Evolutionary conservation across 1,284 basidiomycete species (phyloP).

Genomic region (Naganishia sp.): DNA sequence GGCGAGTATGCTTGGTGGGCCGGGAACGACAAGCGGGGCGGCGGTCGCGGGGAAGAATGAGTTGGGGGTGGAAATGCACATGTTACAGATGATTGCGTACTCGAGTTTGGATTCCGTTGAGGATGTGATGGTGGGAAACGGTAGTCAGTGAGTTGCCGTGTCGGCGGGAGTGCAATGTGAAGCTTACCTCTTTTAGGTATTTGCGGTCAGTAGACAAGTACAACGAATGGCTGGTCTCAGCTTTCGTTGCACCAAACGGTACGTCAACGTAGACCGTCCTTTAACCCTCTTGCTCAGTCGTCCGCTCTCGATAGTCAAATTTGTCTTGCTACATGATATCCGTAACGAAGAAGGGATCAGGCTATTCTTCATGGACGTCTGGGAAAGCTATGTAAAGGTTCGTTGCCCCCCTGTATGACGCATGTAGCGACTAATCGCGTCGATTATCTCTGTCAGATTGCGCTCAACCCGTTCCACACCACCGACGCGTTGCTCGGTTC

Average conservation of each 20-base stretch:
- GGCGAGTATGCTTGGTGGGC: slow-evolving; percentile 23
- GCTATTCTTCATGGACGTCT: slow-evolving; percentile 84
- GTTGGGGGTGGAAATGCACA: slow-evolving; percentile 66
- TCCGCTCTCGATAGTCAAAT: slow-evolving; percentile 59
- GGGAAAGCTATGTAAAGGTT: slow-evolving; percentile 94
- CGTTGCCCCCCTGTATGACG: not conserved
- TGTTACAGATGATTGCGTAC: slow-evolving; percentile 95
- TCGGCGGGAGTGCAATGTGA: not conserved
- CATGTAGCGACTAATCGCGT: not conserved
- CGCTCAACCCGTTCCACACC: slow-evolving; percentile 89
- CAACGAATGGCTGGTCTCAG: slow-evolving; percentile 95
- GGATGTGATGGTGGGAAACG: slow-evolving; percentile 81
- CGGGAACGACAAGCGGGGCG: slow-evolving; percentile 13
- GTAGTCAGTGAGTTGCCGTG: slow-evolving; percentile 70
- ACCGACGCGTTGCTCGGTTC: slow-evolving; percentile 80
- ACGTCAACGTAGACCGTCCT: slow-evolving; percentile 49
- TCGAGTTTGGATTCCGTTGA: slow-evolving; percentile 88
- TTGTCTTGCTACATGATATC: slow-evolving; percentile 83
- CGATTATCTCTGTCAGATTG: slow-evolving; percentile 61
- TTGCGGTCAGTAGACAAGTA: slow-evolving; percentile 90
- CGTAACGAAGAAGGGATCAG: slow-evolving; percentile 96
- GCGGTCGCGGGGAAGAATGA: slow-evolving; percentile 19
- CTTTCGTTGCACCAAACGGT: slow-evolving; percentile 91
- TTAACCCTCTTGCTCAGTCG: not conserved
- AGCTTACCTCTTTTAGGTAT: slow-evolving; percentile 63